Conservation (phyloP, 1,139 yeast genomes). For the Taiozyma sp. region DNA sequence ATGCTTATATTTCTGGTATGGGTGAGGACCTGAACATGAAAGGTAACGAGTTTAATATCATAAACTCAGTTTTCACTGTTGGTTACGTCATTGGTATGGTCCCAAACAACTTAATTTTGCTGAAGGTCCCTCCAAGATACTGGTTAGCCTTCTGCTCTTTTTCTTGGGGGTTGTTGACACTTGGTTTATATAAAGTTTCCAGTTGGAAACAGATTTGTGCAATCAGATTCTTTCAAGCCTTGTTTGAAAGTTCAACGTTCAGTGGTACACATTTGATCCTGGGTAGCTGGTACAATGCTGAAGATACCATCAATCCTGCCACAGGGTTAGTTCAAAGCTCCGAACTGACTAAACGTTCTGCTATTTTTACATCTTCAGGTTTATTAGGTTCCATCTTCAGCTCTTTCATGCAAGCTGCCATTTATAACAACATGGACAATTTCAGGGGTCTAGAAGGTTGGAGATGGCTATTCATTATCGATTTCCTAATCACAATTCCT, state of each 20-base stretch:
- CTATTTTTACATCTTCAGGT: slow-evolving; percentile 49
- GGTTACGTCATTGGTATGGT: slow-evolving; percentile 56
- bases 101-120: slow-evolving; percentile 47
- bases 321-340: slow-evolving; percentile 19
- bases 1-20: slow-evolving; percentile 62
- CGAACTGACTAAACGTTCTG: slow-evolving; percentile 43
- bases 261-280: slow-evolving; percentile 47
- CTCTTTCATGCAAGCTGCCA: slow-evolving; percentile 58
- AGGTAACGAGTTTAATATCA: slow-evolving; percentile 44
- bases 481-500: slow-evolving; percentile 50
- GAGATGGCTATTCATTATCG: slow-evolving; percentile 67
- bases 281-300: slow-evolving; percentile 45
- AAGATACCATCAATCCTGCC: slow-evolving; percentile 17
- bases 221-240: slow-evolving; percentile 48
- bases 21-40: slow-evolving; percentile 43
- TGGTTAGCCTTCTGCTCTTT: slow-evolving; percentile 51
- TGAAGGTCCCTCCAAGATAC: slow-evolving; percentile 46
- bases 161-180: slow-evolving; percentile 50
- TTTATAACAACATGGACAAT: slow-evolving; percentile 42
- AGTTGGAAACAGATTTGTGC: slow-evolving; percentile 41
- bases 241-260: slow-evolving; percentile 51
- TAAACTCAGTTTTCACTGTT: slow-evolving; percentile 51
- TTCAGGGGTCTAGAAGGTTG: slow-evolving; percentile 48
- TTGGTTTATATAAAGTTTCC: slow-evolving; percentile 42
- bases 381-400: slow-evolving; percentile 47